Percentiles rank a stretch among this genome's conserved stretches.
Conservation (phyloP, 768 basidiomycete genomes). For the Serpula lacrymans region DNA sequence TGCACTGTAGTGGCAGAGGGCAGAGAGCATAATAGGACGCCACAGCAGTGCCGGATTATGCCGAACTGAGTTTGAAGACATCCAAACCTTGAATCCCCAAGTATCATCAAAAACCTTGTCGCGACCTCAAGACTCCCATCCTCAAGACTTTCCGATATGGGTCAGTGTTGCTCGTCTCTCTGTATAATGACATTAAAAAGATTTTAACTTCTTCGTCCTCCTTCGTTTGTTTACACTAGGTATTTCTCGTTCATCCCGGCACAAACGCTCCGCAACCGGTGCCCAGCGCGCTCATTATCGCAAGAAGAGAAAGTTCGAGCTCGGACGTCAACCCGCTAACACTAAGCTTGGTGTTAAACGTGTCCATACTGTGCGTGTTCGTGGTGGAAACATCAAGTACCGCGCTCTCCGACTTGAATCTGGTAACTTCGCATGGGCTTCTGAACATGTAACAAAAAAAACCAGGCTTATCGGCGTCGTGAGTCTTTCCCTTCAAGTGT, state of each 20-base stretch:
- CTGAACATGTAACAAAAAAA: slow-evolving; percentile 91
- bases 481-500: slow-evolving; percentile 34
- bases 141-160: slow-evolving; percentile 77
- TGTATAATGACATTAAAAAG: slow-evolving; percentile 4
- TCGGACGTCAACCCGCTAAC: slow-evolving; percentile 96
- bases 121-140: slow-evolving; percentile 46
- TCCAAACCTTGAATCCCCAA: slow-evolving; percentile 35
- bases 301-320: slow-evolving; percentile 99
- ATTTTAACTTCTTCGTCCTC: slow-evolving; percentile 7
- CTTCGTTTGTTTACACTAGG: slow-evolving; percentile 42
- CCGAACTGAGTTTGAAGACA: slow-evolving; percentile 25
- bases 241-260: slow-evolving; percentile 95
- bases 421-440: slow-evolving; percentile 99
- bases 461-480: slow-evolving; percentile 96
- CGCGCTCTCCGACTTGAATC: slow-evolving; percentile 94
- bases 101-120: slow-evolving; percentile 54
- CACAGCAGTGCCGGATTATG: slow-evolving; percentile 17
- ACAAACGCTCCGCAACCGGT: slow-evolving; percentile 94
- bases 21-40: slow-evolving; percentile 1
- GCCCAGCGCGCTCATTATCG: slow-evolving; percentile 93
- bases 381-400: slow-evolving; percentile 94
- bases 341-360: slow-evolving; percentile 97
- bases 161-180: slow-evolving; percentile 46
- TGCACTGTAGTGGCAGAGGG: no score
- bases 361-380: slow-evolving; percentile 90